Evolutionary conservation across 75 land plant species (phyloP).

Genomic region (Adiantum capillusveneris): DNA sequence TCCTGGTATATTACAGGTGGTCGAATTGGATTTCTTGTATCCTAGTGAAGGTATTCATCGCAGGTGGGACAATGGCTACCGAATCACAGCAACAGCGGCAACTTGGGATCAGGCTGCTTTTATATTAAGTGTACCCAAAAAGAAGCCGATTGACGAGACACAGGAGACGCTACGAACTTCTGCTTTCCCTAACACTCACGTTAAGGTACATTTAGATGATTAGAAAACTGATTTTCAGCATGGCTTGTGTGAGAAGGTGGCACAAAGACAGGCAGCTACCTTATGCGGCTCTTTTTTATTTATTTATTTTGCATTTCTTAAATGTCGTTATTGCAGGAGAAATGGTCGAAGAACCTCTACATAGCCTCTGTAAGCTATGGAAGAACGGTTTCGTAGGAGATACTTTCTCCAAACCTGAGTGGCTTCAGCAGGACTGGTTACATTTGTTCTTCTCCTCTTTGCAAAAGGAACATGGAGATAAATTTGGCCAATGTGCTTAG

Average conservation of each 20-base stretch:
- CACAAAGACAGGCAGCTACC: too few relatives aligned
- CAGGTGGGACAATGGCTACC: slow-evolving; percentile 81
- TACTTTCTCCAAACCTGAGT: too few relatives aligned
- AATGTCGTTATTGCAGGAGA: slow-evolving; percentile 32
- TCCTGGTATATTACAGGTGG: slow-evolving; percentile 56
- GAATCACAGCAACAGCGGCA: slow-evolving; percentile 83
- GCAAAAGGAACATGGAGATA: too few relatives aligned
- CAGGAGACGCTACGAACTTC: slow-evolving; percentile 84
- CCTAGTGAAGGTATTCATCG: slow-evolving; percentile 92
- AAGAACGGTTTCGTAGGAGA: slow-evolving; percentile 43
- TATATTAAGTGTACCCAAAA: slow-evolving; percentile 62
- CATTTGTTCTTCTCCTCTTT: too few relatives aligned
- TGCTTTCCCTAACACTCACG: slow-evolving; percentile 82
- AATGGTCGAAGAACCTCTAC: slow-evolving; percentile 58
- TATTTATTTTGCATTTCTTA: not conserved
- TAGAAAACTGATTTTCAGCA: too few relatives aligned
- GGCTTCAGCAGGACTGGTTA: too few relatives aligned
- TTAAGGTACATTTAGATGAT: too few relatives aligned
- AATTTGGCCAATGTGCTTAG: too few relatives aligned
- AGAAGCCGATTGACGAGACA: slow-evolving; percentile 68
- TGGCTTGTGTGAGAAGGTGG: too few relatives aligned
- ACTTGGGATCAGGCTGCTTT: slow-evolving; percentile 87
- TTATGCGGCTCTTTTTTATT: too few relatives aligned
- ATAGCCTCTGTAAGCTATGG: slow-evolving; percentile 53
- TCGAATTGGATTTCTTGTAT: slow-evolving; percentile 89